Conservation (phyloP, 352 stramenopile species). For the Phytophthora constricta region DNA sequence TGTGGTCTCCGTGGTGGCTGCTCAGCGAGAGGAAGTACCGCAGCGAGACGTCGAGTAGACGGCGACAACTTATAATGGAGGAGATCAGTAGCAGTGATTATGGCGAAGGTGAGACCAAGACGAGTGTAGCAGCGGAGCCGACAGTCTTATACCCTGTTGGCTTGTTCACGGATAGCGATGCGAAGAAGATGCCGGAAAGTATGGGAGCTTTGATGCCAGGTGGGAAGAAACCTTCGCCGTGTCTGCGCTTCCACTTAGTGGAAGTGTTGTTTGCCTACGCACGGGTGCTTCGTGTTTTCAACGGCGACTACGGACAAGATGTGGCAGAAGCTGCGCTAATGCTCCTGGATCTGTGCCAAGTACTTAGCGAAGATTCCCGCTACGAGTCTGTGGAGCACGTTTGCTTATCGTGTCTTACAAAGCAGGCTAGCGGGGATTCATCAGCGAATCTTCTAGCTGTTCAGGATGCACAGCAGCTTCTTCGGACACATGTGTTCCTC, state of each 20-base stretch:
- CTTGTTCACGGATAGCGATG: conserved; percentile 54
- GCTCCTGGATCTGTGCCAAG: conserved; percentile 54
- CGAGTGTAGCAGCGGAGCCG: conserved; percentile 1
- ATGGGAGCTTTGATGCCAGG: conserved; percentile 43
- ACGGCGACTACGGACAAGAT: conserved; percentile 78
- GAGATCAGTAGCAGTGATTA: conserved; percentile 36
- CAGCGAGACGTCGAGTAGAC: conserved; percentile 47
- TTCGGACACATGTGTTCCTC: conserved; percentile 55
- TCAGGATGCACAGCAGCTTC: conserved; percentile 49
- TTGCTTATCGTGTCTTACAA: conserved; percentile 47
- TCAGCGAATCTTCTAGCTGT: conserved; percentile 43
- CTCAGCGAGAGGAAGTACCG: conserved; percentile 54
- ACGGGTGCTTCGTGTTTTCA: conserved; percentile 75
- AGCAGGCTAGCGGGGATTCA: conserved; percentile 19
- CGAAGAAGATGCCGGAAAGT: conserved; percentile 41
- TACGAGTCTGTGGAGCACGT: conserved; percentile 60
- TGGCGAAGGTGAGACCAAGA: conserved; percentile 4
- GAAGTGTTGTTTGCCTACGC: conserved; percentile 79
- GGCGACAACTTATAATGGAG: conserved; percentile 57
- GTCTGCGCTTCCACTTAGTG: conserved; percentile 63
- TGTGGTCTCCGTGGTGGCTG: conserved; percentile 83
- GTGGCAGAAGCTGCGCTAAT: conserved; percentile 47
- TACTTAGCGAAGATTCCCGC: conserved; percentile 55
- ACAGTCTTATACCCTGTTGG: conserved; percentile 49
- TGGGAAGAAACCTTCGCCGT: conserved; percentile 41